Evolutionary conservation across 2,329 filamentous ascomycete genomes (phyloP), one percentile per base, ranked within the genome.

Genomic region (Penicillium sp.): DNA sequence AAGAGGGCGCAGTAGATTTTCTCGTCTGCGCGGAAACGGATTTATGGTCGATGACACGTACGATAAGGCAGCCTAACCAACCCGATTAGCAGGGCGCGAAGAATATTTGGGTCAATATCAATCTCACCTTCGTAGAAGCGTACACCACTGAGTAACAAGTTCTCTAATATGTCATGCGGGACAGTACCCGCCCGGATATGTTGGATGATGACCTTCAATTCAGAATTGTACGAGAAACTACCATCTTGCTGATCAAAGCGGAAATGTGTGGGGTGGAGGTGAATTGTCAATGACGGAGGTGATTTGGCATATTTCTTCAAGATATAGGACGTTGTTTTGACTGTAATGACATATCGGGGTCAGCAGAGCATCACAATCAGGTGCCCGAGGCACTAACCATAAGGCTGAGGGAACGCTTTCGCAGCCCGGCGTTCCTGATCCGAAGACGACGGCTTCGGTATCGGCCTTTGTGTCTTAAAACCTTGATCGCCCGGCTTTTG

Each of bases 171-270:
- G 69, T 97, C 93, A 76, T 97, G 93, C 1, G 95, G 95, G 41
- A 99, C 83, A 0, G 92, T 96, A 60, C 90, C 87, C 47, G 81
- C 82, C 67, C 85, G 85, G 50, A 98, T 77, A 75, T 97, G 93
- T 67, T 96, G 88, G 44, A 97, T 82, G 54, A 91, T 82, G 68
- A 91, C 79, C 69, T 86, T 88, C 93, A 98, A 97, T 26, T 95
- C 93, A 21, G 93, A 97, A 71, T 92, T 91, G 78, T 98, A 98
- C 5, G 87, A 85, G 70, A 97, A 97, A 73, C 91, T 94, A 72
- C 93, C 91, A 76, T 97, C 93, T 77, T 97, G 94, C 70, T 93
- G 88, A 69, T 98, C 94, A 79, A 99, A 96, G 61, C 91, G 88
- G 74, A 97, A 98, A 78, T 97, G 90, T 5, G 86, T 92, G 9